These are phyloP conservation scores for Astrephomene gubernaculifera DNA, from an alignment of 139 green algal genomes.

Conservation along the genomic window DNA sequence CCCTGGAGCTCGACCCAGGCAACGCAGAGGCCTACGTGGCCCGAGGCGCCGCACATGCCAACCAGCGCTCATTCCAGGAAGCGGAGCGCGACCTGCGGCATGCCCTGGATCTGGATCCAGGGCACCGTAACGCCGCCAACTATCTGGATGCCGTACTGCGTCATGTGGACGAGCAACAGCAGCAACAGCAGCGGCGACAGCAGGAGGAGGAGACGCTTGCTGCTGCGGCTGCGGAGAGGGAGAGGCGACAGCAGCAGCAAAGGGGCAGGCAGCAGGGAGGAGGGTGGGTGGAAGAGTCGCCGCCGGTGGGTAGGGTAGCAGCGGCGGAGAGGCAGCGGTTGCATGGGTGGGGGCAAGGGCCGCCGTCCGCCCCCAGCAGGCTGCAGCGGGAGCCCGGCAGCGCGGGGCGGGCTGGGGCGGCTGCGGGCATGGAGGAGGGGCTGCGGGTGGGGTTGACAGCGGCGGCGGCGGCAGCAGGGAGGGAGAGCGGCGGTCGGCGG, in stretches of 20 bases:
- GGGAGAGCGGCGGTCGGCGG: too few relatives aligned
- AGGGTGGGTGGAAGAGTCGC: too few relatives aligned
- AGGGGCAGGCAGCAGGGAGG: not conserved
- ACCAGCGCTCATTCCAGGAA: slow-evolving; percentile 19
- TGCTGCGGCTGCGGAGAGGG: too few relatives aligned
- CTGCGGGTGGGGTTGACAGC: not conserved
- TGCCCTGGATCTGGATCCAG: slow-evolving; percentile 17
- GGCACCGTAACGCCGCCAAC: slow-evolving; percentile 27
- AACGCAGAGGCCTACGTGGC: slow-evolving; percentile 56
- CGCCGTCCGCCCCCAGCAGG: slow-evolving; percentile 19
- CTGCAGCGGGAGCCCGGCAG: not conserved
- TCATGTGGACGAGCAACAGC: slow-evolving; percentile 5
- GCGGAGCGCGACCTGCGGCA: slow-evolving; percentile 10
- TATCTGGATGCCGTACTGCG: slow-evolving; percentile 30
- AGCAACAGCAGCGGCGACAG: slow-evolving; percentile 4
- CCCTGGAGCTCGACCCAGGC: slow-evolving; percentile 53
- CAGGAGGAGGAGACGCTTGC: slow-evolving; percentile 39
- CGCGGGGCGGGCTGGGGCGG: not conserved
- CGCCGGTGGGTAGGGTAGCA: not conserved
- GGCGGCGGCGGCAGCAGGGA: not conserved
- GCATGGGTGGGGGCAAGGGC: not conserved
- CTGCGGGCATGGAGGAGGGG: not conserved
- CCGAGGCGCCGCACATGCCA: slow-evolving; percentile 61
- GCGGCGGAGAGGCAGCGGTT: not conserved
- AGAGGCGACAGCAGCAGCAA: not conserved